Base-by-base conservation (phyloP, 306 rosid species). In the Calophaca sinica region DNA sequence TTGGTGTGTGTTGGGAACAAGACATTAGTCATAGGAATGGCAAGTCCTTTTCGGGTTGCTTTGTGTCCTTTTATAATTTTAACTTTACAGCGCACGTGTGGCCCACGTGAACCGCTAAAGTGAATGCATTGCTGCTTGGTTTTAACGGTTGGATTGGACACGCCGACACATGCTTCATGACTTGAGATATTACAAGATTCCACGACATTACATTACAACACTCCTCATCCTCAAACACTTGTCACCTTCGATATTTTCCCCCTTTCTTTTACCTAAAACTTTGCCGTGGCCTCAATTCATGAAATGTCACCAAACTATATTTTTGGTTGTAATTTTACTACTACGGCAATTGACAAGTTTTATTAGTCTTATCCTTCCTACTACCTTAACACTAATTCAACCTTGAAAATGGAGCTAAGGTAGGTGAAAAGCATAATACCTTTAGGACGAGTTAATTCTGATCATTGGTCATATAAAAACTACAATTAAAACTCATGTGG, bases 71-170 rank as follows among this genome's bases (percentile, higher is more conserved):
- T 39, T 46, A 66, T 59, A 42, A 73, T 58, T 35, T 46, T 13
- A 0, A 60, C 77, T 80, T 84, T 72, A 80, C 87, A 84, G 84
- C 80, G 39, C 82, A 82, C 80, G 84, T 57, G 84, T 79, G 84
- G 82, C 64, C 84, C 84, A 82, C 74, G 78, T 75, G 77, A 74
- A 41, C 42, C 32, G 28, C 55, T 45, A 33, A 39, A 36, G 78
- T 36, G 76, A 73, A 61, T 45, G 79, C 66, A 33, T 39, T 45
- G 51, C 41, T 45, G 13, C 32, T 10, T 73, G 57, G 64, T 74
- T 78, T 79, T 63, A 70, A 79, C 79, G 12, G 81, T 51, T 64
- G 78, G 68, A 15, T 45, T 36, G 2, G 6, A 38, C 39, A 13
- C 70, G 39, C 88, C 81, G 74, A 78, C 84, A 85, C 74, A 70